Conservation (phyloP, 2,329 filamentous ascomycete species). For the Fusarium odoratissimum region DNA sequence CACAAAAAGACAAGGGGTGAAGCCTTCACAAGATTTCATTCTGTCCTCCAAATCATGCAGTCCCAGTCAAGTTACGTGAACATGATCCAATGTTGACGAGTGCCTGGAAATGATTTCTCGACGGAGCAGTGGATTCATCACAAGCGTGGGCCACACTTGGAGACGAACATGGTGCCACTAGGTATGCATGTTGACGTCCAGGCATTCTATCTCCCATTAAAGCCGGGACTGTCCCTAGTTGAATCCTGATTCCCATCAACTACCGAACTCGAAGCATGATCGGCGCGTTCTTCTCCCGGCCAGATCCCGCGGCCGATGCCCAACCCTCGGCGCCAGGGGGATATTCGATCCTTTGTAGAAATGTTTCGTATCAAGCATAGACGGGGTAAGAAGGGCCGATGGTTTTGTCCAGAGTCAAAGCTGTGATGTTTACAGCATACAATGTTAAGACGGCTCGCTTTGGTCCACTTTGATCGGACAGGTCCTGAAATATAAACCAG, state of each 20-base stretch:
- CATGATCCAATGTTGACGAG: background rate
- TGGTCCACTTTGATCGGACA: background rate
- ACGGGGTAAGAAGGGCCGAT: background rate
- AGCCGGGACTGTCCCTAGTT: background rate
- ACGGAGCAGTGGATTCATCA: background rate
- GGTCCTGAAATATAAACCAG: background rate
- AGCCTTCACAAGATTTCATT: background rate
- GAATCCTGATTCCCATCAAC: background rate
- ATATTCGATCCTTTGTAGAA: background rate
- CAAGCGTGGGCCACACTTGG: background rate
- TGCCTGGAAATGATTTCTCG: background rate
- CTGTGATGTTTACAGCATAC: background rate
- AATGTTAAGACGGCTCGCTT: background rate
- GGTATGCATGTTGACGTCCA: background rate
- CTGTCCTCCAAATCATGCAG: too few species aligned
- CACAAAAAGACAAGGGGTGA: background rate
- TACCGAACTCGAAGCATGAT: background rate
- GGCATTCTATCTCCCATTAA: background rate
- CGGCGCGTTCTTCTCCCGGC: background rate
- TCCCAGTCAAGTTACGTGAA: background rate
- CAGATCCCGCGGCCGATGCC: background rate
- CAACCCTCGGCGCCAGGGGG: background rate
- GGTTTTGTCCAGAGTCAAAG: background rate
- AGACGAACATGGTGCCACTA: background rate
- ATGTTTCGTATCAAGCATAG: background rate